Conservation (phyloP, 2,329 filamentous ascomycete species). For the Aphanoascus verrucosus region DNA sequence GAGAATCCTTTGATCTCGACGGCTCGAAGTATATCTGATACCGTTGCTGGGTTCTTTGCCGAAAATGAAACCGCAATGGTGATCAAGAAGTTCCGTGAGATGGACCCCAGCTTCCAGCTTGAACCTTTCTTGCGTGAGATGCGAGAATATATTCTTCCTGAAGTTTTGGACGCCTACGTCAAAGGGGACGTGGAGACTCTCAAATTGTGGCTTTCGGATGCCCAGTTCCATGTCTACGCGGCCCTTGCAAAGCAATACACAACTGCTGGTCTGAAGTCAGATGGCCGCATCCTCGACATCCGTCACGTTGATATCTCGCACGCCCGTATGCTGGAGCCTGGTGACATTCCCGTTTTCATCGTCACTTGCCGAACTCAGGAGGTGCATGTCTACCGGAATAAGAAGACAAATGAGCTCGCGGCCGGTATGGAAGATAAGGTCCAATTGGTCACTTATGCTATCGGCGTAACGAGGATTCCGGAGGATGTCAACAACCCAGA, state of each 20-base stretch:
- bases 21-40: conserved; percentile 85
- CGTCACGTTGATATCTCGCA: conserved; percentile 68
- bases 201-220: conserved; percentile 90
- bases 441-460: conserved; percentile 94
- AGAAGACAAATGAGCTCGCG: conserved; percentile 77
- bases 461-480: conserved; percentile 83
- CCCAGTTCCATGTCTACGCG: conserved; percentile 92
- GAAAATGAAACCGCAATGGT: conserved; percentile 97
- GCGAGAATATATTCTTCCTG: conserved; percentile 93
- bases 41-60: conserved; percentile 88
- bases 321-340: conserved; percentile 39
- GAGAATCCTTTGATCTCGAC: conserved; percentile 93
- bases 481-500: conserved; percentile 97
- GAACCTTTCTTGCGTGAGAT: conserved; percentile 92
- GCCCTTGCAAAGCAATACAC: conserved; percentile 96
- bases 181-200: conserved; percentile 87
- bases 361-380: conserved; percentile 94
- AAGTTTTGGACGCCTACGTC: conserved; percentile 95
- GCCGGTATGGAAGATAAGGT: conserved; percentile 99
- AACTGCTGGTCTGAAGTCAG: conserved; percentile 81
- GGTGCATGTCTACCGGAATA: conserved; percentile 91
- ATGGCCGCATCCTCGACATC: conserved; percentile 91
- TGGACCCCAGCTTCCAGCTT: conserved; percentile 89
- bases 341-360: conserved; percentile 73
- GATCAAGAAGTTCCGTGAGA: conserved; percentile 93